Evolutionary conservation across 371 early-diverging fungal species (phyloP).

Genomic region (Rhizopus arrhizus): DNA sequence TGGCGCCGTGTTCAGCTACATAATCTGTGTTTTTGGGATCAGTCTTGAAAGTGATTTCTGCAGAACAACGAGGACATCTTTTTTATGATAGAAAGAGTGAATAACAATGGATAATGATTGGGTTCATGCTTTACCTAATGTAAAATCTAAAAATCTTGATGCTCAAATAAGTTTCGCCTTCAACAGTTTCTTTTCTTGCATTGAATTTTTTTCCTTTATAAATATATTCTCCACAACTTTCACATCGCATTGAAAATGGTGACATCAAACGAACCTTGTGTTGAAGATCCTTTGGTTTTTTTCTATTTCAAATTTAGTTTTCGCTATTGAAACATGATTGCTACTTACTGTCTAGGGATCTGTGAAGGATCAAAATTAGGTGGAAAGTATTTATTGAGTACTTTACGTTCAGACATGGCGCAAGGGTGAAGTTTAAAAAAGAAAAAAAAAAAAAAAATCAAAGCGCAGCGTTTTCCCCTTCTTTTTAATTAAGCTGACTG

Average conservation of each 20-base stretch:
- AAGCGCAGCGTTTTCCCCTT: neutral
- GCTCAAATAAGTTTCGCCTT: conserved; percentile 80
- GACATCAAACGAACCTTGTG: conserved; percentile 96
- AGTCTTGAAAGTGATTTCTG: conserved; percentile 97
- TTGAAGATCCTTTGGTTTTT: conserved; percentile 78
- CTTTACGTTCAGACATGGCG: conserved; percentile 83
- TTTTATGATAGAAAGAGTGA: neutral
- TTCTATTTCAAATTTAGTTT: conserved; percentile 56
- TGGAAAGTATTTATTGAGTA: conserved; percentile 92
- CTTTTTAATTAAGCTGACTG: neutral
- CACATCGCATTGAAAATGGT: conserved; percentile 98
- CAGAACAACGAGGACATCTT: conserved; percentile 92
- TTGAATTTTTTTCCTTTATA: conserved; percentile 98
- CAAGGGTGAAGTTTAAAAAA: neutral
- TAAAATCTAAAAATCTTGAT: conserved; percentile 95
- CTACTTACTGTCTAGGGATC: conserved; percentile 52
- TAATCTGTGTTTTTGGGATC: conserved; percentile 97
- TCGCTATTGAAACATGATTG: neutral
- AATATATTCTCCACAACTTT: conserved; percentile 93
- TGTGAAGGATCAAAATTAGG: conserved; percentile 90
- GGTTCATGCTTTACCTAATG: conserved; percentile 58
- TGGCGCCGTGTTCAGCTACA: conserved; percentile 91
- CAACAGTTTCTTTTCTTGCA: conserved; percentile 88
- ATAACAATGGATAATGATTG: neutral
- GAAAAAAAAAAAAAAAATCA: neutral